Evolutionary conservation across 116 monocot species (phyloP), one percentile per base, ranked within the genome.

Genomic region (Cymodocea nodosa): DNA sequence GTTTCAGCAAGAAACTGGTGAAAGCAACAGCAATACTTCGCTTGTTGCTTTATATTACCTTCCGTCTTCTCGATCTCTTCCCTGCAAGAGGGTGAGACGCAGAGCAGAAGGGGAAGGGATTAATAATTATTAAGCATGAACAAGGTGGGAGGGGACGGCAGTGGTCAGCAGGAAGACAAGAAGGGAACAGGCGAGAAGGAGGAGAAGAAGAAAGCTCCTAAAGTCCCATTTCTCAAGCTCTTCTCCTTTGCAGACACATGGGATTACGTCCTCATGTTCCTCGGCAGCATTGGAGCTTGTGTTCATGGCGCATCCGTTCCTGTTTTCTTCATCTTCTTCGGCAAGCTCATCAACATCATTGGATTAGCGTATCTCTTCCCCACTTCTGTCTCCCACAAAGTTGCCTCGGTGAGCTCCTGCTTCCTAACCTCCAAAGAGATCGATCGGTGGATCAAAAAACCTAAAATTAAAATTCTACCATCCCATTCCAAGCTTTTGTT

Each of bases 281-380:
- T 85, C 4, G 97, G 97, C 44, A 71, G 85, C 16, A n/a, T 88
- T 16, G 97, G 91, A 10, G 90, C 97, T n/a, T 90, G 87, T 67
- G 87, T 69, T 23, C 97, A 97, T 65, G 97, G 97, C 15, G 97
- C 97, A 25, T 85, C 97, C 20, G 91, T 97, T 18, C 97, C 97
- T 13, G 84, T 97, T 67, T 97, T 97, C 85, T 97, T 97, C 85
- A 82, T 97, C 39, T 91, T 91, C 80, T 97, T 97, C 59, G 97
- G 97, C 50, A 97, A 91, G 71, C 88, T 97, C 82, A 97, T 97
- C 68, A 91, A 97, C 76, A 80, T 97, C 74, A 91, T 97, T 50
- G 97, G 91, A 48, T 48, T 88, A 57, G 91, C 97, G 35, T 97
- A 83, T 51, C 91, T 97, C 67, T 91, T 88, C 69, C 97, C 97